These are phyloP conservation scores for Alternaria sp. DNA, from an alignment of 2,329 filamentous ascomycete species.

Conservation along the genomic window DNA sequence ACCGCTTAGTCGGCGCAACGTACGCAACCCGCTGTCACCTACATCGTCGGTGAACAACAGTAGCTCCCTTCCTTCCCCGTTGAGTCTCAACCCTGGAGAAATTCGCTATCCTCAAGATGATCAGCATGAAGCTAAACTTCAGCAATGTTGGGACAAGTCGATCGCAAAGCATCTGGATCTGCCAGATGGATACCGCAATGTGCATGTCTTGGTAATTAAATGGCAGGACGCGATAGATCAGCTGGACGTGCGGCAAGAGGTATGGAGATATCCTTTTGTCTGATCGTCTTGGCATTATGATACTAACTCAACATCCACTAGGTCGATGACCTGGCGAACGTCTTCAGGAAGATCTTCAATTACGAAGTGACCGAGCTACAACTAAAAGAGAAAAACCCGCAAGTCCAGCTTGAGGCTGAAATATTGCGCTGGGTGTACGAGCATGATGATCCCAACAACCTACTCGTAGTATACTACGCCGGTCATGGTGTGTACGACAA, in stretches of 20 bases:
- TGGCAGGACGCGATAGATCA: slow-evolving; percentile 21
- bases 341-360: neutral
- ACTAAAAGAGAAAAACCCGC: neutral
- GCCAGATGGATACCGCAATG: slow-evolving; percentile 19
- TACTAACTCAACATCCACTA: neutral
- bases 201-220: slow-evolving; percentile 20
- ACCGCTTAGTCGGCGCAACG: neutral
- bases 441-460: neutral
- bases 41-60: neutral
- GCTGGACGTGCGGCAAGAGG: neutral
- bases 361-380: neutral
- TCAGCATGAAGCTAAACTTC: slow-evolving; percentile 7
- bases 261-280: neutral
- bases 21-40: neutral
- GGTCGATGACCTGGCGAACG: neutral
- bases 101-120: neutral
- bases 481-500: neutral
- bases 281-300: neutral
- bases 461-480: neutral
- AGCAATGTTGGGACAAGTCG: slow-evolving; percentile 14
- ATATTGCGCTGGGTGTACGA: neutral
- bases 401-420: neutral
- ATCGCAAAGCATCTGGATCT: slow-evolving; percentile 18
- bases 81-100: neutral
- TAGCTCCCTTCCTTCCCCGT: neutral